Evolutionary conservation across 2,329 filamentous ascomycete genomes (phyloP), one percentile per base, ranked within the genome.

Genomic region (Fonsecaea pugnacius): DNA sequence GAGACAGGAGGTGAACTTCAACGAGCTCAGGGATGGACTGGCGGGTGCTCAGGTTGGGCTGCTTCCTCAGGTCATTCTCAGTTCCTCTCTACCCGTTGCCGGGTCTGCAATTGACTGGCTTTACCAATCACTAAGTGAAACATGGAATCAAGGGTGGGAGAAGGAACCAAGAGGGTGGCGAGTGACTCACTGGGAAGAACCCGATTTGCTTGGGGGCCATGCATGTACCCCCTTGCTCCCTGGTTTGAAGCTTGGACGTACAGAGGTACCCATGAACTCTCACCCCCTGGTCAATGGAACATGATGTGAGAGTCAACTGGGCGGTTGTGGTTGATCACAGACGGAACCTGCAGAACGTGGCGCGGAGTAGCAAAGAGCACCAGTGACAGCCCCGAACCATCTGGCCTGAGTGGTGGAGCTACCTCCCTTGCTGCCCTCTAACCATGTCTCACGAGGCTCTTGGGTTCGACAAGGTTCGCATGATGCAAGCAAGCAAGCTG

Each of bases 111-210:
- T 14, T 48, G 18, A 24, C 43, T 27, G 43, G 40, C 40, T 14
- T 16, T 16, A 3, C 36, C 36, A 6, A 14, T n/a, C 9, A 8
- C 6, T 43, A 43, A 38, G 14, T 38, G 40, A 46, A 46, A 30
- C 27, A 30, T 46, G n/a, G 18, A 46, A 46, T 46, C 40, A 46
- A 18, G 43, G 4, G 43, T 16, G 7, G 21, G 18, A 48, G 24
- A 27, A 14, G 12, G 18, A 24, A 10, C 43, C 43, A 24, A 14
- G 43, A 48, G 18, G 10, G 43, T n/a, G 61, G 61, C 10, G 43
- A 38, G 51, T 64, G 57, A 55, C 62, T 57, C 56, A 60, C 48
- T 60, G 21, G 62, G 57, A 64, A 55, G 57, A 21, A 50, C 33
- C 56, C 62, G 56, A 64, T 64, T 64, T 61, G 58, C 58, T 18